These are phyloP conservation scores for Curvularia lunata DNA, from an alignment of 2,329 filamentous ascomycete species.

Conservation along the genomic window DNA sequence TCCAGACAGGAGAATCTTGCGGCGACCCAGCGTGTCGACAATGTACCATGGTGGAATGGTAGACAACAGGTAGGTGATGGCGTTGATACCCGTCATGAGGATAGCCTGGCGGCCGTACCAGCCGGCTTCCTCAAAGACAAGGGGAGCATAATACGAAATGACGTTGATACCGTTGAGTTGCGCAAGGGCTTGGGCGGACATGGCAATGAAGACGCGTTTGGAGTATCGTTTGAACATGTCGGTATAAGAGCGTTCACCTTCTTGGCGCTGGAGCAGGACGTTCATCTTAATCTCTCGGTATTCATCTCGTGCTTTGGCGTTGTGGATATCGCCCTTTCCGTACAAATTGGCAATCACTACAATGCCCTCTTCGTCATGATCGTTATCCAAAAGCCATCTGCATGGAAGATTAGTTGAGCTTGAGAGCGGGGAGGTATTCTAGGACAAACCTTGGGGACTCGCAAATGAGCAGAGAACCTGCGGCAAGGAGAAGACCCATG, in stretches of 20 bases:
- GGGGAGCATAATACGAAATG: conserved; percentile 97
- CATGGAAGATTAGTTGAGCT: conserved; percentile 17
- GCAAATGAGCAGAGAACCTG: conserved; percentile 90
- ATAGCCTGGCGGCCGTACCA: conserved; percentile 91
- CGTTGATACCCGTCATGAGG: conserved; percentile 97
- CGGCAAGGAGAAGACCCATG: conserved; percentile 84
- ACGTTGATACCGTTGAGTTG: conserved; percentile 99
- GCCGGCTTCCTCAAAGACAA: conserved; percentile 96
- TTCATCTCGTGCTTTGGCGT: conserved; percentile 89
- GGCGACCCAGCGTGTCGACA: conserved; percentile 88
- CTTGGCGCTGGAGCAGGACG: conserved; percentile 88
- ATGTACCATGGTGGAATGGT: conserved; percentile 98
- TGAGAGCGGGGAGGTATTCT: too few species aligned
- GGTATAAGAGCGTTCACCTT: conserved; percentile 86
- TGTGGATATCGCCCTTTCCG: conserved; percentile 92
- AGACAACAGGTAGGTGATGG: conserved; percentile 85
- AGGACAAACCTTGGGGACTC: conserved; percentile 85
- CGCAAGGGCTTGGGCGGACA: conserved; percentile 95
- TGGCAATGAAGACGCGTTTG: conserved; percentile 95
- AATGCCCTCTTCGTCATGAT: conserved; percentile 97
- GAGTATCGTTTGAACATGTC: conserved; percentile 96
- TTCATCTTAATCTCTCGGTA: conserved; percentile 99
- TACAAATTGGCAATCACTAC: conserved; percentile 98
- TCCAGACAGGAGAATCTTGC: conserved; percentile 86
- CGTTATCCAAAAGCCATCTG: conserved; percentile 96